These are phyloP conservation scores for Bipolaris sorokiniana DNA, from an alignment of 2,329 filamentous ascomycete species.

Conservation along the genomic window DNA sequence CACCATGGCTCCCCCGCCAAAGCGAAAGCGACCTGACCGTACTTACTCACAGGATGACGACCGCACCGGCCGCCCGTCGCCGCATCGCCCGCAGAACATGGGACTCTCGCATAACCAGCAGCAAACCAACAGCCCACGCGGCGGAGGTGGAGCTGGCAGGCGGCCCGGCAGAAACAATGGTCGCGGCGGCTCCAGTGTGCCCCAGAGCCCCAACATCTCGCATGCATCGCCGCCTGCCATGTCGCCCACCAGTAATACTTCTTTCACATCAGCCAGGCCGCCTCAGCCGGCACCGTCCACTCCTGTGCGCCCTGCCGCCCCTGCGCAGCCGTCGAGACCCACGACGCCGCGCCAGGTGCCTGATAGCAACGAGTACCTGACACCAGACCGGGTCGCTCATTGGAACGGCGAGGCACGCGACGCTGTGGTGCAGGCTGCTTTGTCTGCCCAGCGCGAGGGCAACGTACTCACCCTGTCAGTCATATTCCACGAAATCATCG, in stretches of 20 bases:
- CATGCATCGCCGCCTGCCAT: conserved; percentile 43
- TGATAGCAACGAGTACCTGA: conserved; percentile 79
- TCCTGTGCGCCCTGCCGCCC: conserved; percentile 14
- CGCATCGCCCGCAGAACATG: conserved; percentile 58
- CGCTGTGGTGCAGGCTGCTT: conserved; percentile 69
- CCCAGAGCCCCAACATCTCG: conserved; percentile 38
- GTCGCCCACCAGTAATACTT: conserved; percentile 33
- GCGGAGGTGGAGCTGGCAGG: conserved; percentile 35
- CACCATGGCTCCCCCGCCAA: conserved; percentile 60
- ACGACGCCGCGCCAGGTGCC: conserved; percentile 26
- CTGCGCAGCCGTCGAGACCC: conserved; percentile 45
- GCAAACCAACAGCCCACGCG: conserved; percentile 38
- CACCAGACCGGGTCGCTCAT: conserved; percentile 67
- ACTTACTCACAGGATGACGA: conserved; percentile 52
- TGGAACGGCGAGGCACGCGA: conserved; percentile 74
- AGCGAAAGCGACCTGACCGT: conserved; percentile 62
- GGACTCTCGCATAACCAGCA: conserved; percentile 59
- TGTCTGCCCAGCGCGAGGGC: conserved; percentile 68
- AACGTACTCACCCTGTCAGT: conserved; percentile 72
- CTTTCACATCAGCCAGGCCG: conserved; percentile 26
- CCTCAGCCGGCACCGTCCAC: conserved; percentile 27
- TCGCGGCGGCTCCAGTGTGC: conserved; percentile 38
- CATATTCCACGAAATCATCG: conserved; percentile 84
- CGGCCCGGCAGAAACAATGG: conserved; percentile 38
- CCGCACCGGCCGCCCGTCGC: conserved; percentile 54